Evolutionary conservation across 768 basidiomycete genomes (phyloP).

Genomic region (Chalciporus chontae): DNA sequence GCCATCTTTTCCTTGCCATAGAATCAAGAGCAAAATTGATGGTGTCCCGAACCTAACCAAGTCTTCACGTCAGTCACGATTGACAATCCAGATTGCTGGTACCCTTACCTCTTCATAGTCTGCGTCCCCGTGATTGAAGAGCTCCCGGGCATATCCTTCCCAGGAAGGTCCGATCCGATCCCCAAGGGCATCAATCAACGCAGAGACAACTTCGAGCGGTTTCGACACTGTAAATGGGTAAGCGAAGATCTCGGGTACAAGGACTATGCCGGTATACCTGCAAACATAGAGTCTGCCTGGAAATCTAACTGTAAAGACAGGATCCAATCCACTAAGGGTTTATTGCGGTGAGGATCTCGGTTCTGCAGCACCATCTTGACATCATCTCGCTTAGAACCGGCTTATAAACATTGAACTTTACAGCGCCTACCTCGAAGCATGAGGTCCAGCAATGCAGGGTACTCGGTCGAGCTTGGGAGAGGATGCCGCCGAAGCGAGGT

Average conservation of each 20-base stretch:
- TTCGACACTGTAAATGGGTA: conserved; percentile 60
- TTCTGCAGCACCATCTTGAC: conserved; percentile 53
- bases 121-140: conserved; percentile 74
- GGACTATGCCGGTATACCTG: conserved; percentile 47
- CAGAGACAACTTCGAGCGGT: conserved; percentile 62
- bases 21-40: conserved; percentile 63
- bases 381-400: conserved; percentile 6
- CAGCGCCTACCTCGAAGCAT: conserved; percentile 43
- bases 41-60: conserved; percentile 58
- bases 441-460: conserved; percentile 75
- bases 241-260: conserved; percentile 1
- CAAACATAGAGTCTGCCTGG: conserved; percentile 80
- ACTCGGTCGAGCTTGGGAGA: conserved; percentile 79
- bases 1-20: conserved; percentile 62
- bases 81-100: neutral
- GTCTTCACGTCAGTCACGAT: neutral
- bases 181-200: conserved; percentile 64
- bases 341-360: conserved; percentile 76
- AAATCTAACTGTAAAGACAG: conserved; percentile 78
- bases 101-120: conserved; percentile 75
- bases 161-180: conserved; percentile 62
- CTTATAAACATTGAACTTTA: neutral
- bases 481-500: conserved; percentile 57
- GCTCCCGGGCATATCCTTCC: conserved; percentile 64
- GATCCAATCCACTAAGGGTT: conserved; percentile 74